These are phyloP conservation scores for Trypanosomatidae sp. DNA, from an alignment of 208 protist genomes.

Conservation along the genomic window DNA sequence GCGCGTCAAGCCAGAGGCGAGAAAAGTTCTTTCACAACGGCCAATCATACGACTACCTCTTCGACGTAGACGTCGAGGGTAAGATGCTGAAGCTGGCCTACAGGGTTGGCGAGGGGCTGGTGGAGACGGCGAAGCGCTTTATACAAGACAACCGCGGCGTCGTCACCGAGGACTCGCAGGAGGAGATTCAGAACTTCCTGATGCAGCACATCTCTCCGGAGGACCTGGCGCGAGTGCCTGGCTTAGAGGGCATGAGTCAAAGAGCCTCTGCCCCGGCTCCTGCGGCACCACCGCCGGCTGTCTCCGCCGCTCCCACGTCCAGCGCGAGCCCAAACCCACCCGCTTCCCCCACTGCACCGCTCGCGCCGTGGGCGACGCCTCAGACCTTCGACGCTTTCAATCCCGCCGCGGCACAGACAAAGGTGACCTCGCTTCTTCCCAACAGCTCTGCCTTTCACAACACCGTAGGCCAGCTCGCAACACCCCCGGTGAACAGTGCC, in stretches of 20 bases:
- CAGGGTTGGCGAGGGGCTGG: constrained; percentile 88
- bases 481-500: neutral
- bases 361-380: constrained; percentile 18
- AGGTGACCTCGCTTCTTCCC: constrained; percentile 49
- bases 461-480: constrained; percentile 3
- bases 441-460: constrained; percentile 8
- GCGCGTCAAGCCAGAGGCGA: constrained; percentile 19
- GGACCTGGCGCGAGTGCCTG: constrained; percentile 38
- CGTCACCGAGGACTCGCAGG: constrained; percentile 82
- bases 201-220: constrained; percentile 52
- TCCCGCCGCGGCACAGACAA: constrained; percentile 41
- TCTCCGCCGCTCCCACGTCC: neutral
- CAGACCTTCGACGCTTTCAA: constrained; percentile 55
- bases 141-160: constrained; percentile 77
- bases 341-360: neutral
- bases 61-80: constrained; percentile 91
- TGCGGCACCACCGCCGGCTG: neutral
- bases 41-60: constrained; percentile 94
- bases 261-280: too few species aligned
- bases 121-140: constrained; percentile 89
- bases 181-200: constrained; percentile 94
- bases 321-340: neutral
- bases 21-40: constrained; percentile 85
- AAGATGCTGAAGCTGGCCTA: constrained; percentile 89
- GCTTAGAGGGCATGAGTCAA: constrained; percentile 25